Evolutionary conservation across 2,329 filamentous ascomycete species (phyloP).

Genomic region (Hirsutella rhossiliensis): DNA sequence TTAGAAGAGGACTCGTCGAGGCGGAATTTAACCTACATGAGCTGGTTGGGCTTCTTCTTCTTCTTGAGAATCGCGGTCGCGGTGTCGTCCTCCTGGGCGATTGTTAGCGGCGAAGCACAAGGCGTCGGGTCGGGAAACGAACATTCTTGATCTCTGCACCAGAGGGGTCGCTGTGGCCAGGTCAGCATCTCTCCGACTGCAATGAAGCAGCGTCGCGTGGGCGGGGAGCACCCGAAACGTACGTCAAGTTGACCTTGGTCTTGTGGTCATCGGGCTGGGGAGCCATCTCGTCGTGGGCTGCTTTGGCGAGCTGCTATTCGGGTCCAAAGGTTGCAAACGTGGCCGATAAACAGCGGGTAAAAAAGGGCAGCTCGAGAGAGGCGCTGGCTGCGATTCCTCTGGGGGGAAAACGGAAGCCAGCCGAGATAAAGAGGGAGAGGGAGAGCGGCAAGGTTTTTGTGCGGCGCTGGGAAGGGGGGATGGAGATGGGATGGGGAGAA

Average conservation of each 20-base stretch:
- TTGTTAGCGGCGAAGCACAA: constrained; percentile 15
- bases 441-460: constrained; percentile 4
- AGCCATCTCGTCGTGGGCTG: constrained; percentile 49
- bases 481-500: constrained; percentile 12
- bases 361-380: neutral
- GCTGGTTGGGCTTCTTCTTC: constrained; percentile 99
- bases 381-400: neutral
- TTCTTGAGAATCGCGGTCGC: constrained; percentile 97
- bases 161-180: constrained; percentile 60
- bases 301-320: constrained; percentile 14
- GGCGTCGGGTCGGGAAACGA: constrained; percentile 21
- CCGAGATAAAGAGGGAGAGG: constrained; percentile 1
- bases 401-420: neutral
- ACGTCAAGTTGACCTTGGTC: constrained; percentile 78
- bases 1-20: constrained; percentile 7
- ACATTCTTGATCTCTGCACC: constrained; percentile 80
- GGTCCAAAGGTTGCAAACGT: constrained; percentile 11
- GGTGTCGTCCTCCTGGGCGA: constrained; percentile 66
- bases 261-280: constrained; percentile 56
- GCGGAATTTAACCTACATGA: constrained; percentile 57
- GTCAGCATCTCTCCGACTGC: constrained; percentile 19
- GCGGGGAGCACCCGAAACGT: constrained; percentile 23
- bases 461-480: neutral
- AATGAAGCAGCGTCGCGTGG: too few species aligned
- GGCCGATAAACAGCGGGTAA: constrained; percentile 3